Conservation (phyloP, 2,329 filamentous ascomycete species). For the Grosmannia clavigera region DNA sequence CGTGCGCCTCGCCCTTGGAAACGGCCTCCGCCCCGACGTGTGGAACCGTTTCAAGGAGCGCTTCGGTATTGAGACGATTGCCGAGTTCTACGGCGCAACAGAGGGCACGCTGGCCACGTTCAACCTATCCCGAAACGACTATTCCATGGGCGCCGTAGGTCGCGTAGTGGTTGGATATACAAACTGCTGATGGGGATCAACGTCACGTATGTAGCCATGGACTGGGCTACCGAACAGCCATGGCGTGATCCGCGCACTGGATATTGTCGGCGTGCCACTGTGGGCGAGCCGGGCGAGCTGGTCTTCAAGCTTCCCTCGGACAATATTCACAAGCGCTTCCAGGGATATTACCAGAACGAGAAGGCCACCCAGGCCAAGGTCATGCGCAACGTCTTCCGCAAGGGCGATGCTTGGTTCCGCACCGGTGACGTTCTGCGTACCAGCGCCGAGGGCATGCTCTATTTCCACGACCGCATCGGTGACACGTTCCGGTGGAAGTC, state of each 20-base stretch:
- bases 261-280: slow-evolving; percentile 46
- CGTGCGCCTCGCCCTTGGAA: slow-evolving; percentile 68
- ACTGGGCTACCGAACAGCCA: slow-evolving; percentile 57
- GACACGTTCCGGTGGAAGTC: slow-evolving; percentile 74
- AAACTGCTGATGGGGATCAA: slow-evolving; percentile 36
- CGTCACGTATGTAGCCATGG: slow-evolving; percentile 53
- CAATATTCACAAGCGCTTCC: slow-evolving; percentile 49
- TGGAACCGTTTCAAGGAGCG: slow-evolving; percentile 76
- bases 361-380: slow-evolving; percentile 63
- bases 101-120: slow-evolving; percentile 58
- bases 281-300: slow-evolving; percentile 61
- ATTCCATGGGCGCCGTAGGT: slow-evolving; percentile 65
- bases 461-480: slow-evolving; percentile 70
- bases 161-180: slow-evolving; percentile 53
- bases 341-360: slow-evolving; percentile 70
- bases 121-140: slow-evolving; percentile 64
- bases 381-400: slow-evolving; percentile 56
- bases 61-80: slow-evolving; percentile 61
- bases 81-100: slow-evolving; percentile 72
- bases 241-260: slow-evolving; percentile 56
- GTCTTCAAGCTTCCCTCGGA: slow-evolving; percentile 60
- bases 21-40: slow-evolving; percentile 73
- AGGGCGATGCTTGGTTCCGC: slow-evolving; percentile 72
- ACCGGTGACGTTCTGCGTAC: slow-evolving; percentile 71
- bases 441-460: slow-evolving; percentile 58